Percentiles rank a stretch among this genome's conserved stretches.
These are phyloP conservation scores for Blastomyces parvus DNA, from an alignment of 2,329 filamentous ascomycete genomes.

Conservation along the genomic window DNA sequence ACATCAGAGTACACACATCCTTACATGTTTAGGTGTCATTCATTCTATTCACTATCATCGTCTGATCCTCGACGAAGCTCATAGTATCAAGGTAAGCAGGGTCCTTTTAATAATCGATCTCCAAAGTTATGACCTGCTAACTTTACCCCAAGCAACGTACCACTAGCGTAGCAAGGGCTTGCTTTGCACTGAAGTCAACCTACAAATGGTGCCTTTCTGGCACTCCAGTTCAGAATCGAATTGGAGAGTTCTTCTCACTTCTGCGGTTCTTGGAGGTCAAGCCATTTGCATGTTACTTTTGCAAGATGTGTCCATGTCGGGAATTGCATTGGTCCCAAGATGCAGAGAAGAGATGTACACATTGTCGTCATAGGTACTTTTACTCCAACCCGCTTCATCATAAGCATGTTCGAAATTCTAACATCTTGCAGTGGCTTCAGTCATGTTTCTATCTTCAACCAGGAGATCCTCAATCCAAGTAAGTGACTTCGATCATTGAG, in stretches of 20 bases:
- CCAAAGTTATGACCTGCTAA: background rate
- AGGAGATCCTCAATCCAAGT: conserved; percentile 80
- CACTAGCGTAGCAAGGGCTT: conserved; percentile 87
- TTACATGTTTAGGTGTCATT: conserved; percentile 50
- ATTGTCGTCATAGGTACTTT: conserved; percentile 51
- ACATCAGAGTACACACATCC: background rate
- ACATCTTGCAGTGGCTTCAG: conserved; percentile 44
- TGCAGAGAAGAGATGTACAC: conserved; percentile 58
- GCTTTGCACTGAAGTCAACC: conserved; percentile 75
- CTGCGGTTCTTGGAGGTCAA: conserved; percentile 81
- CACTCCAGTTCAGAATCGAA: conserved; percentile 91
- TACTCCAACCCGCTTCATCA: background rate
- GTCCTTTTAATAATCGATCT: background rate
- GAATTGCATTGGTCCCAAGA: conserved; percentile 75
- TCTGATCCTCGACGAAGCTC: conserved; percentile 86
- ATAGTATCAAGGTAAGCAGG: conserved; percentile 69
- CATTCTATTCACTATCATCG: conserved; percentile 83
- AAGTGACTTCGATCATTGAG: conserved; percentile 14
- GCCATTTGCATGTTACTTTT: conserved; percentile 90
- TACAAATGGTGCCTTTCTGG: conserved; percentile 96
- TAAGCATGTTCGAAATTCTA: conserved; percentile 8
- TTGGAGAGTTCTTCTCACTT: conserved; percentile 93
- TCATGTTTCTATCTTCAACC: conserved; percentile 79
- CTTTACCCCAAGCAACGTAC: conserved; percentile 45
- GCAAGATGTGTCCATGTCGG: conserved; percentile 74